Conservation (phyloP, 768 basidiomycete genomes). For the Boletus vinaceobasis region DNA sequence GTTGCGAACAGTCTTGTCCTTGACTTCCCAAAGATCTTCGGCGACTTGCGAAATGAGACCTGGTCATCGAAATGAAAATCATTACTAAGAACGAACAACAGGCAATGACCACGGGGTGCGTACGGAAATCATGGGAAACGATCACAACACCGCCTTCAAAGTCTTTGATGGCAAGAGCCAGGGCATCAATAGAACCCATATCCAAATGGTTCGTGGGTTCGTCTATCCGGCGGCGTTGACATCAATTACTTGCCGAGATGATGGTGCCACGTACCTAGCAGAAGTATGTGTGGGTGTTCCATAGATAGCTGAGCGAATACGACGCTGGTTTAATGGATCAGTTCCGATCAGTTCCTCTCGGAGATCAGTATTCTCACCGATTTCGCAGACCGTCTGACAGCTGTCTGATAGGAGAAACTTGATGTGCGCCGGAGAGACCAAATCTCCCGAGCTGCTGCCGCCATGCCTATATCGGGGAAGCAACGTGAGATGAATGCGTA, state of each 20-base stretch:
- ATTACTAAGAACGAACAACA: constrained; percentile 7
- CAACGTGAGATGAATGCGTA: constrained; percentile 9
- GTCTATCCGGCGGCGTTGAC: constrained; percentile 41
- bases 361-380: constrained; percentile 50
- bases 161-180: constrained; percentile 92
- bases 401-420: constrained; percentile 90
- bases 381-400: constrained; percentile 95
- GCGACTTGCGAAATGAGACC: constrained; percentile 97
- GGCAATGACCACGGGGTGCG: constrained; percentile 30
- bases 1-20: constrained; percentile 89
- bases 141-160: constrained; percentile 98
- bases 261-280: constrained; percentile 56
- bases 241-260: constrained; percentile 8
- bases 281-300: constrained; percentile 94
- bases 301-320: constrained; percentile 96
- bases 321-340: constrained; percentile 50
- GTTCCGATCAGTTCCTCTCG: background rate
- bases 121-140: constrained; percentile 99
- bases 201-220: constrained; percentile 98
- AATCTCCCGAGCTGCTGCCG: constrained; percentile 92
- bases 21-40: constrained; percentile 99
- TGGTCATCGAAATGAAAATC: constrained; percentile 28
- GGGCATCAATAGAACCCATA: constrained; percentile 96
- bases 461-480: constrained; percentile 63
- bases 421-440: constrained; percentile 91